A percentile compares a stretch with the other conserved stretches of the same genome.
These are phyloP conservation scores for Colletotrichum karsti DNA, from an alignment of 2,329 filamentous ascomycete genomes.

Conservation along the genomic window DNA sequence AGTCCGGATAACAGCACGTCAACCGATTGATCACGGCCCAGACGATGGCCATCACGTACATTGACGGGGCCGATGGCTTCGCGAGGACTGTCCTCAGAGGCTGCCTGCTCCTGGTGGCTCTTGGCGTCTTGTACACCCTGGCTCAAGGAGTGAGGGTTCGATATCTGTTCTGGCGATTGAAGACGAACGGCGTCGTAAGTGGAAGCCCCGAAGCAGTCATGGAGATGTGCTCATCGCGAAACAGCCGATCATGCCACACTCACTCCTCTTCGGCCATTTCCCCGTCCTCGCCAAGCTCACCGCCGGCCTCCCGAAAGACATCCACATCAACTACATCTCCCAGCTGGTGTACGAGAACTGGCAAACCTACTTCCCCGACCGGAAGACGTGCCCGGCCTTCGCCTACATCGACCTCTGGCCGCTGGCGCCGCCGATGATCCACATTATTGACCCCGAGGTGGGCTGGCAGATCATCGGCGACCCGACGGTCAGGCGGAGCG, in stretches of 20 bases:
- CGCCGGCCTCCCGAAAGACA: not conserved
- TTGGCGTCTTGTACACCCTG: not conserved
- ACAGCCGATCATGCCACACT: constrained; percentile 25
- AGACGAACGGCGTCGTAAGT: constrained; percentile 5
- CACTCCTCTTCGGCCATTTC: constrained; percentile 17
- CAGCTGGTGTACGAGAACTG: constrained; percentile 21
- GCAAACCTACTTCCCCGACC: constrained; percentile 12
- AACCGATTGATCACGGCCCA: not conserved
- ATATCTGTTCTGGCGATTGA: not conserved
- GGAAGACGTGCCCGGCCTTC: constrained; percentile 37
- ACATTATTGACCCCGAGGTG: constrained; percentile 32
- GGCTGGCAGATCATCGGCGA: constrained; percentile 34
- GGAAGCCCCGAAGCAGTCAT: not conserved
- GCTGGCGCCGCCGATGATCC: constrained; percentile 28
- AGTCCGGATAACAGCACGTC: not conserved
- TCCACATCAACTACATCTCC: constrained; percentile 11
- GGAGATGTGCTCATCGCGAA: not conserved
- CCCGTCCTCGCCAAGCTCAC: constrained; percentile 3
- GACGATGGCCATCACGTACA: not conserved
- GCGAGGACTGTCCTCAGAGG: not conserved
- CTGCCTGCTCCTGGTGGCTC: not conserved
- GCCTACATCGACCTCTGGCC: constrained; percentile 41
- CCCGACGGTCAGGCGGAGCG: constrained; percentile 31
- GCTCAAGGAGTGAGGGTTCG: constrained; percentile 2
- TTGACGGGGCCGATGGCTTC: not conserved